Evolutionary conservation across 2,329 filamentous ascomycete genomes (phyloP), one percentile per base, ranked within the genome.

Genomic region (Talaromyces funiculosus): DNA sequence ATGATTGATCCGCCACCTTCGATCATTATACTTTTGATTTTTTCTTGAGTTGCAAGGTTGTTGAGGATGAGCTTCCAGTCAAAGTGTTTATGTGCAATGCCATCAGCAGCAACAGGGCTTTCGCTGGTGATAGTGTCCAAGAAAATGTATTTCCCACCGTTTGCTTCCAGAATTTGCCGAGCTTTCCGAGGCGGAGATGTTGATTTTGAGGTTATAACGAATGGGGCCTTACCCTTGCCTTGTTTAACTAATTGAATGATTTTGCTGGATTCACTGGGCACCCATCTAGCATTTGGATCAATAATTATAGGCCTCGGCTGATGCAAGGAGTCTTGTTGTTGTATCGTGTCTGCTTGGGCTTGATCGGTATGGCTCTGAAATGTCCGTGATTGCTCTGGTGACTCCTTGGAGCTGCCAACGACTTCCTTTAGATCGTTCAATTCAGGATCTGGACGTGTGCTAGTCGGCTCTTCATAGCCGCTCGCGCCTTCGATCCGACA

Each of bases 1-100:
- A 97, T 95, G 31, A 97, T 84, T 14, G 80, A 77, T 0, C 84
- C 92, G 3, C 92, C 93, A 0, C 93, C 92, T 71, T 97, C 93
- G 42, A 97, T 81, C 93, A 97, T 97, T 57, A 97, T 80, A 70
- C 90, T 96, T 42, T 71, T 69, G 16, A 62, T 59, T 18, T 96
- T 73, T 1, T 85, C 85, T 65, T 88, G 78, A 0, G 66, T 68
- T 20, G 69, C 73, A 29, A 95, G 72, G 2, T 76, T 74, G 14
- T 71, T 70, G 16, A 94, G 74, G 4, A 94, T 79, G 31, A 79
- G 77, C 1, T 67, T 70, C 90, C 90, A 95, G 31, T 80, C 73
- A 62, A 75, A 67, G 4, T 59, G 59, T 37, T 67, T 64, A 7
- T 62, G 62, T 3, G 65, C 63, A 14, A 56, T 55, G 4, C 63